Conservation (phyloP, 2,329 filamentous ascomycete species). For the Cordyceps militaris region DNA sequence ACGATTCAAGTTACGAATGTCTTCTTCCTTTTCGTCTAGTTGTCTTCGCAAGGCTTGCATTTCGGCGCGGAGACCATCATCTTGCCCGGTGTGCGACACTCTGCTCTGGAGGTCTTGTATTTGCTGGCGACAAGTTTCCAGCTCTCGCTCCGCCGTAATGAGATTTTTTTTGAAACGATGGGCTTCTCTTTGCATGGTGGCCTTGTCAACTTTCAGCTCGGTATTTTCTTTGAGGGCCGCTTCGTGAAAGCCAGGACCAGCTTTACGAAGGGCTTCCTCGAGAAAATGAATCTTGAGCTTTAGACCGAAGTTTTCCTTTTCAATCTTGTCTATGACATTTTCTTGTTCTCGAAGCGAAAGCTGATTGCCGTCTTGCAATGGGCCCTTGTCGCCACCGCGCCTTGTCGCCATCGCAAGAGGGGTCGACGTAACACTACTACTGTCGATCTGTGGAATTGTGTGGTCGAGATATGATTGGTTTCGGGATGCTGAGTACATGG, state of each 20-base stretch:
- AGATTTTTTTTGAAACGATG: slow-evolving; percentile 81
- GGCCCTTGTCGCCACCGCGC: slow-evolving; percentile 53
- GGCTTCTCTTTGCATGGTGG: slow-evolving; percentile 83
- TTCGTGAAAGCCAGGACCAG: slow-evolving; percentile 84
- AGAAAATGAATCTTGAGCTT: slow-evolving; percentile 97
- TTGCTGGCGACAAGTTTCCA: slow-evolving; percentile 77
- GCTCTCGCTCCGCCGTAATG: slow-evolving; percentile 72
- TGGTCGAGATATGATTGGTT: slow-evolving; percentile 58
- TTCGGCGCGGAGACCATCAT: slow-evolving; percentile 60
- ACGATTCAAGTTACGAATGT: slow-evolving; percentile 53
- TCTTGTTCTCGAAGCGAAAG: slow-evolving; percentile 91
- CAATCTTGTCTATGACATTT: slow-evolving; percentile 88
- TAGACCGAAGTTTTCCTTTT: slow-evolving; percentile 96
- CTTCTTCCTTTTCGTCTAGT: slow-evolving; percentile 51
- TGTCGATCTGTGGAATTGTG: slow-evolving; percentile 68
- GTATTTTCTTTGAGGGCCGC: slow-evolving; percentile 89
- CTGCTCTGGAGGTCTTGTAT: slow-evolving; percentile 77
- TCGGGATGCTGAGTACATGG: slow-evolving; percentile 59
- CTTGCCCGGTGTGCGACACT: slow-evolving; percentile 66
- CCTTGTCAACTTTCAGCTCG: slow-evolving; percentile 86
- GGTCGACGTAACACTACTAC: slow-evolving; percentile 76
- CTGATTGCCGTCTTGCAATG: slow-evolving; percentile 79
- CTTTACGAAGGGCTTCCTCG: slow-evolving; percentile 80
- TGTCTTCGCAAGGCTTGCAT: slow-evolving; percentile 49
- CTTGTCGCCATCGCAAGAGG: slow-evolving; percentile 66